Conservation (phyloP, 345 rosid genomes). For the Litchi chinensis region DNA sequence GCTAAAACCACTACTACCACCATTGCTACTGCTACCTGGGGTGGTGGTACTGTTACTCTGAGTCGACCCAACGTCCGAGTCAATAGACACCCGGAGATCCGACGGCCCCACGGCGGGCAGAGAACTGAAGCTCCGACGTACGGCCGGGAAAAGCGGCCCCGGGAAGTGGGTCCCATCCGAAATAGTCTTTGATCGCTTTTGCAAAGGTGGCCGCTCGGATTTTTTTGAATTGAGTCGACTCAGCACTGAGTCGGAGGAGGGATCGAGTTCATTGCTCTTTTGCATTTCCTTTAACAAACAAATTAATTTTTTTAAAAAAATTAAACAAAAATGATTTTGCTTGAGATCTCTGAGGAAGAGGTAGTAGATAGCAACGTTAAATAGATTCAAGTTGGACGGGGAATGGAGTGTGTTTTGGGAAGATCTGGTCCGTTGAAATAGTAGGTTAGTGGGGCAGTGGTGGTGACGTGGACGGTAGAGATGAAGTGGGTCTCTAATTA, state of each 20-base stretch:
- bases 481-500: background rate
- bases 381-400: background rate
- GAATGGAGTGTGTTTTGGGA: background rate
- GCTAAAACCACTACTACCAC: slow-evolving; percentile 6
- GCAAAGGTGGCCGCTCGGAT: slow-evolving; percentile 56
- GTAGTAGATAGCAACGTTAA: background rate
- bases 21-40: slow-evolving; percentile 1
- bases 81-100: slow-evolving; percentile 45
- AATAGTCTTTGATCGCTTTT: slow-evolving; percentile 52
- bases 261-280: slow-evolving; percentile 10
- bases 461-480: slow-evolving; percentile 13
- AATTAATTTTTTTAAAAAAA: slow-evolving; percentile 11
- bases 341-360: background rate
- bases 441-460: background rate
- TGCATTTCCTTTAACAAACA: background rate
- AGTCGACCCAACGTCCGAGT: slow-evolving; percentile 16
- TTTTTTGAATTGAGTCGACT: slow-evolving; percentile 16
- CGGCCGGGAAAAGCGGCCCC: slow-evolving; percentile 61
- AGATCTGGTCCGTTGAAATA: slow-evolving; percentile 26
- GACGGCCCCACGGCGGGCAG: slow-evolving; percentile 26
- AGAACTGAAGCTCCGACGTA: slow-evolving; percentile 42
- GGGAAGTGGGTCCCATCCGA: slow-evolving; percentile 47
- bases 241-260: background rate
- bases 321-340: background rate
- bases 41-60: background rate